These are phyloP conservation scores for Colletotrichum sublineola DNA, from an alignment of 2,329 filamentous ascomycete species.

Conservation along the genomic window DNA sequence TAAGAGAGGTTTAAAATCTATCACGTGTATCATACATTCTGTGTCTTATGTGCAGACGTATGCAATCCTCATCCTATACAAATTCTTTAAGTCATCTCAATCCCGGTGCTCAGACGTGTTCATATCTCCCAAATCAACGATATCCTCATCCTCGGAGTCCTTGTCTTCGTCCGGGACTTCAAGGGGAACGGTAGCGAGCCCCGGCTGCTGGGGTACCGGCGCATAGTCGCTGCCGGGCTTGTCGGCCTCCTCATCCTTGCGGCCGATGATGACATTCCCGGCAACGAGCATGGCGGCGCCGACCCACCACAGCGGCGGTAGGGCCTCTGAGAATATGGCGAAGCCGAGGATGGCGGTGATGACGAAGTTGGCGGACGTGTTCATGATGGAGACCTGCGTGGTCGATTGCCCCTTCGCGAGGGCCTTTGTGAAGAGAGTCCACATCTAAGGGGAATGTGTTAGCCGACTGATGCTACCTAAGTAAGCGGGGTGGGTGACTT, in stretches of 20 bases:
- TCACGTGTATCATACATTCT: not conserved
- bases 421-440: conserved; percentile 84
- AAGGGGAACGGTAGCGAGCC: conserved; percentile 11
- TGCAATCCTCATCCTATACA: not conserved
- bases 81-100: not conserved
- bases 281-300: conserved; percentile 79
- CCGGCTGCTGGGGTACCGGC: conserved; percentile 47
- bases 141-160: conserved; percentile 51
- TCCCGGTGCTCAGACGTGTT: conserved; percentile 31
- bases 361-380: conserved; percentile 86
- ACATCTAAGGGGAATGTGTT: conserved; percentile 69
- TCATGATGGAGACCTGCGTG: conserved; percentile 84
- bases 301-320: conserved; percentile 82
- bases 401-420: conserved; percentile 81
- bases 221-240: conserved; percentile 48
- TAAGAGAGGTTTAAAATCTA: not conserved
- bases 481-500: conserved; percentile 48
- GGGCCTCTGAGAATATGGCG: conserved; percentile 77
- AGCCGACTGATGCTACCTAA: not conserved
- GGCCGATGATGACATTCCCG: conserved; percentile 83
- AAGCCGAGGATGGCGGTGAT: conserved; percentile 80
- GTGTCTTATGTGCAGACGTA: not conserved
- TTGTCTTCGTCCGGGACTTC: conserved; percentile 42
- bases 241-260: conserved; percentile 68
- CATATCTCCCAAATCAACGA: conserved; percentile 51